phyloP scores from a whole-genome alignment of 192 early-diverging fungal species.

The Coemansia sp. region DNA sequence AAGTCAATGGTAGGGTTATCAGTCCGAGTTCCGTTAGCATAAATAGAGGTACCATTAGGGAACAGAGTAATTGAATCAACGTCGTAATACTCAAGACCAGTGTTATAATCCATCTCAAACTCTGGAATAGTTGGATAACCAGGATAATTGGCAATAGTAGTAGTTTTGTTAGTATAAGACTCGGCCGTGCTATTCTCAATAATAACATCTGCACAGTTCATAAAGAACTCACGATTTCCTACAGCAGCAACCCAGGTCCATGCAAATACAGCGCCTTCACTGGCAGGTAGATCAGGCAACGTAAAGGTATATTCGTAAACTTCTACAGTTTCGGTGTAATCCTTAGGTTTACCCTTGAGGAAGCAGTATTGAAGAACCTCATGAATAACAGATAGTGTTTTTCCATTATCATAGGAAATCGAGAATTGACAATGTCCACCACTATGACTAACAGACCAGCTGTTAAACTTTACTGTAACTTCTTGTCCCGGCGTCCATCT shows the following conservation, averaged over 20 bases:
- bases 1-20: too few relatives aligned
- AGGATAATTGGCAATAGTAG: conserved; percentile 42
- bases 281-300: conserved; percentile 57
- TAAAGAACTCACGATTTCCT: too few relatives aligned
- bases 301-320: conserved; percentile 42
- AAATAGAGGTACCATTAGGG: neutral
- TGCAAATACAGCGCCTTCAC: conserved; percentile 53
- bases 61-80: conserved; percentile 11
- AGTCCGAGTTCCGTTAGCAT: too few relatives aligned
- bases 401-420: conserved; percentile 59
- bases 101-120: conserved; percentile 7
- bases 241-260: conserved; percentile 68
- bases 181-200: conserved; percentile 36
- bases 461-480: conserved; percentile 49
- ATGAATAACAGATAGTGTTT: conserved; percentile 59
- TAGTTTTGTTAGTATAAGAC: conserved; percentile 31
- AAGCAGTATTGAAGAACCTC: conserved; percentile 45
- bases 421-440: conserved; percentile 70
- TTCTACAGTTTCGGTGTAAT: conserved; percentile 9
- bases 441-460: conserved; percentile 27
- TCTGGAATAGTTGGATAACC: too few relatives aligned
- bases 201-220: conserved; percentile 55
- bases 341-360: conserved; percentile 13
- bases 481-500: conserved; percentile 53
- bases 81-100: conserved; percentile 12